phyloP scores from a whole-genome alignment of 2,329 filamentous ascomycete species.

The Colletotrichum sp. region DNA sequence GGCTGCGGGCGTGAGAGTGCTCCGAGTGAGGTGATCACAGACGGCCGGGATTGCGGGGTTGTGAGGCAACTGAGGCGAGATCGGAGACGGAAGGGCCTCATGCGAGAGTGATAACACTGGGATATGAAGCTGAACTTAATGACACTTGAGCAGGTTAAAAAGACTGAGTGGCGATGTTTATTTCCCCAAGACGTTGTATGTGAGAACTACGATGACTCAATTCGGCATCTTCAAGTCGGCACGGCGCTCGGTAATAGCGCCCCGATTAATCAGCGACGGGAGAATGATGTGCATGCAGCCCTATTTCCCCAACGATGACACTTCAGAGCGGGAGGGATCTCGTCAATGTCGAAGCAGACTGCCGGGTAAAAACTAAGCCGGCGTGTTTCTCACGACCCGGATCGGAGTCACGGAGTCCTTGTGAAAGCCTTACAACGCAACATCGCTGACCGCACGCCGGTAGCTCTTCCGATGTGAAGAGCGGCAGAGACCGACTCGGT shows the following conservation, averaged over 20 bases:
- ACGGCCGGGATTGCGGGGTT: background rate
- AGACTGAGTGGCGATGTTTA: background rate
- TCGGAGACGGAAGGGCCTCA: background rate
- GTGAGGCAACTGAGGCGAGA: background rate
- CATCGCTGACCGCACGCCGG: background rate
- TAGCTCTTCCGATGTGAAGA: background rate
- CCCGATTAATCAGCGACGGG: background rate
- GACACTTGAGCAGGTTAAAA: background rate
- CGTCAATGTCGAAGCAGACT: background rate
- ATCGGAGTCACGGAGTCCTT: background rate
- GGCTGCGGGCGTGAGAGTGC: background rate
- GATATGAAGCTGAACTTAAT: background rate
- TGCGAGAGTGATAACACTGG: background rate
- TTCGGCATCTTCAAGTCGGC: background rate
- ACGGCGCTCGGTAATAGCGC: background rate
- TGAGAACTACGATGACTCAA: background rate
- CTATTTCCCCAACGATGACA: background rate
- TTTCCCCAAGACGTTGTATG: background rate
- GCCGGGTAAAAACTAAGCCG: background rate
- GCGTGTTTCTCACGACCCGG: background rate
- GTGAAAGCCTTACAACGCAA: background rate
- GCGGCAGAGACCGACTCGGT: slow-evolving; percentile 6
- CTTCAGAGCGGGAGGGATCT: background rate
- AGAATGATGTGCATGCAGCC: background rate
- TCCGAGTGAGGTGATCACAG: background rate